Evolutionary conservation across 2,329 filamentous ascomycete genomes (phyloP).

Genomic region (Sporothrix curviconia): DNA sequence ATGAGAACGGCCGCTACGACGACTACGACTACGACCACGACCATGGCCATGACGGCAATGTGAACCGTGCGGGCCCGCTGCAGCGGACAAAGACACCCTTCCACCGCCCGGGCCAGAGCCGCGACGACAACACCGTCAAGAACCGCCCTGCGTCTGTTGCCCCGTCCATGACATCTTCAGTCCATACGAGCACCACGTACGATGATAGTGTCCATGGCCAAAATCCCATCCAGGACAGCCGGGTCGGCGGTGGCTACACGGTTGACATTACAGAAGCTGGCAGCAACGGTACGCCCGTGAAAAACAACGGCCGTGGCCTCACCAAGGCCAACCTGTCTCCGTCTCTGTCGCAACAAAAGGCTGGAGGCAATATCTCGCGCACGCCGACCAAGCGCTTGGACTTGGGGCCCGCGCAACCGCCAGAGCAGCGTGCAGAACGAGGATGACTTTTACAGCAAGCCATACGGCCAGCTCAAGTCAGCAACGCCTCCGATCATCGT

Average conservation of each 20-base stretch:
- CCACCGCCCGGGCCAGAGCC: conserved; percentile 25
- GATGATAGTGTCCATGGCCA: conserved; percentile 34
- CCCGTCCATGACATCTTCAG: conserved; percentile 18
- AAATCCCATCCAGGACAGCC: conserved; percentile 39
- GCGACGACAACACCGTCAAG: background rate
- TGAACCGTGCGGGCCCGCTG: conserved; percentile 46
- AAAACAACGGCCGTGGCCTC: background rate
- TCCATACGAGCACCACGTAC: conserved; percentile 17
- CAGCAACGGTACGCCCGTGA: background rate
- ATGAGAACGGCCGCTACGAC: conserved; percentile 24
- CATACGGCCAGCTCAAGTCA: conserved; percentile 52
- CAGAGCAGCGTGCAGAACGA: conserved; percentile 46
- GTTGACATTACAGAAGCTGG: conserved; percentile 15
- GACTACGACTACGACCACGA: conserved; percentile 22
- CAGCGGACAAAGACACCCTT: conserved; percentile 20
- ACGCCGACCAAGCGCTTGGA: conserved; percentile 18
- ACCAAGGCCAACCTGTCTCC: background rate
- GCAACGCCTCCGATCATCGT: conserved; percentile 49
- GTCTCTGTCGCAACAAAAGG: conserved; percentile 5
- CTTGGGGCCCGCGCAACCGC: conserved; percentile 16
- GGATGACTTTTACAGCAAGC: conserved; percentile 42
- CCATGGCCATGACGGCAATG: conserved; percentile 37
- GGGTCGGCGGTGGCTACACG: conserved; percentile 32
- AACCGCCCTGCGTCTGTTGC: conserved; percentile 25
- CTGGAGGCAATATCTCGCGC: background rate